Base-by-base conservation (phyloP, 1,139 yeast genomes). In the Wickerhamomyces sp. region DNA sequence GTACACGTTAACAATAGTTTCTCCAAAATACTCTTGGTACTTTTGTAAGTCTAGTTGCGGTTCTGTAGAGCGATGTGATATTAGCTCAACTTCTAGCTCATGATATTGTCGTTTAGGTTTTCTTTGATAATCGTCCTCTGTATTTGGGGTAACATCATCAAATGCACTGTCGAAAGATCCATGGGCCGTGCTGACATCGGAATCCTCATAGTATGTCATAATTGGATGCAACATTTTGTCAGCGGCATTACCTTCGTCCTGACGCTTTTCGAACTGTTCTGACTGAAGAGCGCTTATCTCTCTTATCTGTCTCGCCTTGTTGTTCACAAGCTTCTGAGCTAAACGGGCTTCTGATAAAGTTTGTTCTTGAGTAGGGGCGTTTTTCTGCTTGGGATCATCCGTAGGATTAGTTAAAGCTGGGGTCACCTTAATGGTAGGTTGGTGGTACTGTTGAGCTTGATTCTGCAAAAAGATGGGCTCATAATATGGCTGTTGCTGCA, bases 21-120 rank as follows among this genome's bases (percentile, higher is more conserved):
- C 56, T 15, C 44, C 45, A 18, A 48, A 42, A 32, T 40, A 42
- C 28, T 46, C 52, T 4, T 43, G 48, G 21, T 4, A 38, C 26
- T 31, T 44, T 3, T 7, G 17, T 3, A 39, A 28, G 28, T 46
- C 45, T 31, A 39, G 45, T 3, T 27, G 21, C 8, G 53, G 54
- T 16, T 21, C 36, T 15, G 36, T 43, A 1, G 25, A 7, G 8
- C 19, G 15, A 28, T 49, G 55, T n/a, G 42, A 35, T 4, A 49
- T 37, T 16, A 49, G 37, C 9, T 46, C 42, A 7, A 42, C 19
- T 10, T 39, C 33, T 12, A 24, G 28, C 13, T 30, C 25, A n/a
- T 20, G 17, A 18, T 29, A 29, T 17, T 5, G 22, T 9, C 17
- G 5, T 6, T 28, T 28, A 5, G 7, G 7, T 5, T 17, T 8